These are phyloP conservation scores for Cenchrus fungigraminus DNA, from an alignment of 176 grass and related monocot species.

Conservation along the genomic window DNA sequence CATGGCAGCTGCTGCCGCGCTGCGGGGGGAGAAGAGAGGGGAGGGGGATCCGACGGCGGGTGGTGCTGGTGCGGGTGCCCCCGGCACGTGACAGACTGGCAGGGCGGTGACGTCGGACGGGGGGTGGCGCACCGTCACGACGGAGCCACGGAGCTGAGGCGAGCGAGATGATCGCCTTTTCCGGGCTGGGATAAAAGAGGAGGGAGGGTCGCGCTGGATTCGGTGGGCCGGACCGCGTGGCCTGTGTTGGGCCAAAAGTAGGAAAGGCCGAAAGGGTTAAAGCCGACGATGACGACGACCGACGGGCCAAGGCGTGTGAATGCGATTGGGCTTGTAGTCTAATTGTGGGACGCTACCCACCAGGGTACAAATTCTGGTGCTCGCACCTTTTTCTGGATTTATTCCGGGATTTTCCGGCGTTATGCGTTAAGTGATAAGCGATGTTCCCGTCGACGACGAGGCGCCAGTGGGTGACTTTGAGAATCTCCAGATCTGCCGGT, in stretches of 20 bases:
- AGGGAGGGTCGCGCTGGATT: background rate
- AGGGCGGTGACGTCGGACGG: slow-evolving; percentile 32
- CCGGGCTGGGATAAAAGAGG: slow-evolving; percentile 35
- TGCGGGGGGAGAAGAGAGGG: slow-evolving; percentile 16
- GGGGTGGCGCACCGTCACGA: background rate
- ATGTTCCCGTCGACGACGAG: too few relatives aligned
- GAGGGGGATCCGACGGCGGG: slow-evolving; percentile 20
- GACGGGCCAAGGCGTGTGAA: too few relatives aligned
- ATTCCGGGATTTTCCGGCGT: too few relatives aligned
- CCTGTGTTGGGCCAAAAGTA: slow-evolving; percentile 23
- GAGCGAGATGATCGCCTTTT: background rate
- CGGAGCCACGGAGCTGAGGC: background rate
- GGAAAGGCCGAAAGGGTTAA: background rate
- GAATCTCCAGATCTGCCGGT: too few relatives aligned
- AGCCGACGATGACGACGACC: background rate
- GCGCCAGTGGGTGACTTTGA: too few relatives aligned
- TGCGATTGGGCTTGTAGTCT: too few relatives aligned
- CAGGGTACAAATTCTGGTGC: too few relatives aligned
- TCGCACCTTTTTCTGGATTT: too few relatives aligned
- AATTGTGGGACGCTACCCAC: too few relatives aligned
- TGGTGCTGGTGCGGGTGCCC: background rate
- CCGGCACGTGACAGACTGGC: slow-evolving; percentile 40
- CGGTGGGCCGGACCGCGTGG: slow-evolving; percentile 9
- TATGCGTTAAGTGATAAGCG: too few relatives aligned
- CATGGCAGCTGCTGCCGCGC: slow-evolving; percentile 55